Conservation (phyloP, 352 stramenopile genomes). For the Peronospora destructor region DNA sequence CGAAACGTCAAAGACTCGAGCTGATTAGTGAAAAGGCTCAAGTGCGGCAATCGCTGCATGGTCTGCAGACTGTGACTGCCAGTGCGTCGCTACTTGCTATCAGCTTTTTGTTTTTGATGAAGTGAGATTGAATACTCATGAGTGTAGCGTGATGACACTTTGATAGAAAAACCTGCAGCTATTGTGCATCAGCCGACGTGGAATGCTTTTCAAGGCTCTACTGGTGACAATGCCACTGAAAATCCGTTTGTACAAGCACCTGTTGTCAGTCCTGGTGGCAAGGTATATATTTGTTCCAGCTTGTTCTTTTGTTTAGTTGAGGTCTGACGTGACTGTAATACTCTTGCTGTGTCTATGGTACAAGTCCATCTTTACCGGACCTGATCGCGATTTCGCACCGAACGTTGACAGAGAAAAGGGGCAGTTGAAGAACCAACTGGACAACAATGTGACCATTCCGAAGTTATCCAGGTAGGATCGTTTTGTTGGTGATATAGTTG, state of each 20-base stretch:
- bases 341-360: slow-evolving; percentile 1
- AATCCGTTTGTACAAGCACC: slow-evolving; percentile 49
- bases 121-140: background rate
- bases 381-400: slow-evolving; percentile 34
- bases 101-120: background rate
- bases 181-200: slow-evolving; percentile 41
- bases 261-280: slow-evolving; percentile 25
- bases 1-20: slow-evolving; percentile 45
- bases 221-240: slow-evolving; percentile 33
- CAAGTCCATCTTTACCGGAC: slow-evolving; percentile 29
- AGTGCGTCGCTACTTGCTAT: slow-evolving; percentile 24
- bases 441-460: slow-evolving; percentile 32
- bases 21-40: slow-evolving; percentile 53
- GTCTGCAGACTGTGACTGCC: slow-evolving; percentile 33
- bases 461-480: slow-evolving; percentile 36
- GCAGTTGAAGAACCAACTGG: slow-evolving; percentile 38
- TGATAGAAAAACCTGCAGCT: slow-evolving; percentile 34
- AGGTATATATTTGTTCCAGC: slow-evolving; percentile 13
- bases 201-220: slow-evolving; percentile 47
- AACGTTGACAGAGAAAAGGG: slow-evolving; percentile 28
- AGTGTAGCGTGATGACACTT: background rate
- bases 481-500: background rate
- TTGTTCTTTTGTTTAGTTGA: slow-evolving; percentile 3
- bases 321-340: background rate
- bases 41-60: slow-evolving; percentile 52